Evolutionary conservation across 352 stramenopile species (phyloP).

Genomic region (Globisporangium nunn): DNA sequence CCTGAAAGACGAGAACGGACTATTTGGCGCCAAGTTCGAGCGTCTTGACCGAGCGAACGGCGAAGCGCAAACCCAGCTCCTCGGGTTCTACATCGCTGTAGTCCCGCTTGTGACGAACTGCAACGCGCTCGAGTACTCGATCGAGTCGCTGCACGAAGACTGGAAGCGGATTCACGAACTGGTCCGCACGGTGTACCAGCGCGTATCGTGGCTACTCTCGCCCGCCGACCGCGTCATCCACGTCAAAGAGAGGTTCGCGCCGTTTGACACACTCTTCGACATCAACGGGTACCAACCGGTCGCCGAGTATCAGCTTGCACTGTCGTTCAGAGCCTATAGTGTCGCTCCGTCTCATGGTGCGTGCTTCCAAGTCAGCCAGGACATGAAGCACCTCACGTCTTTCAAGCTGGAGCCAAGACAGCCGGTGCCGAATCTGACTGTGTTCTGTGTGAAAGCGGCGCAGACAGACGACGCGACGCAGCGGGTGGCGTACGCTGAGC

Average conservation of each 20-base stretch:
- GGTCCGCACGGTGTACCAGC: conserved; percentile 15
- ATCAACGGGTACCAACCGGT: conserved; percentile 5
- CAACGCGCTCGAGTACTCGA: conserved; percentile 42
- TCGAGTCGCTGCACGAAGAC: conserved; percentile 28
- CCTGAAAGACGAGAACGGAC: conserved; percentile 25
- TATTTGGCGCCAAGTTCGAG: conserved; percentile 29
- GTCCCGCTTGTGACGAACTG: conserved; percentile 38
- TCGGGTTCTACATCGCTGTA: conserved; percentile 39
- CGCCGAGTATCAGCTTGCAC: conserved; percentile 13
- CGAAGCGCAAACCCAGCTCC: conserved; percentile 20
- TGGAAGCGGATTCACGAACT: conserved; percentile 19
- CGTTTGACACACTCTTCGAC: conserved; percentile 26
- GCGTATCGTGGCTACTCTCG: conserved; percentile 24
- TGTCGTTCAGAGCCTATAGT: conserved; percentile 35
- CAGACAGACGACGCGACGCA: conserved; percentile 24
- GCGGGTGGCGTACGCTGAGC: conserved; percentile 30
- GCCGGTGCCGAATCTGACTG: conserved; percentile 3
- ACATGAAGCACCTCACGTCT: conserved; percentile 9
- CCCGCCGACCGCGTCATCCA: conserved; percentile 21
- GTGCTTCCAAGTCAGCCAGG: conserved; percentile 20
- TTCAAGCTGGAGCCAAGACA: conserved; percentile 7
- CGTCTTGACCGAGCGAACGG: conserved; percentile 19
- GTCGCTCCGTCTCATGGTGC: conserved; percentile 20
- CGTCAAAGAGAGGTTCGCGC: conserved; percentile 24
- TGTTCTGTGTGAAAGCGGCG: conserved; percentile 28